Evolutionary conservation across 148 eudicot genomes (phyloP).

Genomic region (Cornus florida): DNA sequence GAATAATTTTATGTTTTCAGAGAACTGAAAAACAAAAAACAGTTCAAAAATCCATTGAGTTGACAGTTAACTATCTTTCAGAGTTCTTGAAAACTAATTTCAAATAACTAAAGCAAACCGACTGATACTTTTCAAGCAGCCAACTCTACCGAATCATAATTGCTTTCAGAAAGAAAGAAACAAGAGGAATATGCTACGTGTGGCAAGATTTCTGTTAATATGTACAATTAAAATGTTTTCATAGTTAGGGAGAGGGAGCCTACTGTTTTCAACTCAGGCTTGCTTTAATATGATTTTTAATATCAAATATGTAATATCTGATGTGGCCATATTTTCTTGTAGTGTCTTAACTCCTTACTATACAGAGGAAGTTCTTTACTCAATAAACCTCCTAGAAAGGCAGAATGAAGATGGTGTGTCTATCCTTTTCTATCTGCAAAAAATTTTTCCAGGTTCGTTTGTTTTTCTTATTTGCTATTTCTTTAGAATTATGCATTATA

Average conservation of each 20-base stretch:
- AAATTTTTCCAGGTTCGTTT: constrained; percentile 61
- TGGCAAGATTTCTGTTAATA: not conserved
- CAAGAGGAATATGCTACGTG: not conserved
- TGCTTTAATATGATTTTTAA: not conserved
- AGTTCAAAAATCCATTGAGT: no score
- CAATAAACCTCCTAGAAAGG: constrained; percentile 43
- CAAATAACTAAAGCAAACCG: no score
- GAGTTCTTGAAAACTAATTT: no score
- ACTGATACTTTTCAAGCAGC: not conserved
- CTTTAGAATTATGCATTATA: not conserved
- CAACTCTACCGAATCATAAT: not conserved
- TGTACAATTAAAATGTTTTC: not conserved
- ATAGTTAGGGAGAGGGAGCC: not conserved
- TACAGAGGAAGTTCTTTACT: constrained; percentile 62
- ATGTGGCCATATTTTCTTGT: constrained; percentile 7
- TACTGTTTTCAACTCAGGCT: not conserved
- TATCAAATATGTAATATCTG: not conserved
- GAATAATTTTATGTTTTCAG: no score
- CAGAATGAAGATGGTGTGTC: constrained; percentile 74
- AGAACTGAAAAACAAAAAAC: no score
- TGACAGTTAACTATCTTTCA: no score
- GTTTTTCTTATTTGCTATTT: constrained; percentile 7
- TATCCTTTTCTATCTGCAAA: constrained; percentile 68
- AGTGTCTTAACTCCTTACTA: constrained; percentile 66
- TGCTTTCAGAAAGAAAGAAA: not conserved